Percentiles rank a stretch among this genome's conserved stretches.
Evolutionary conservation across 179 eudicot species (phyloP).

Genomic region (Monotropa hypopitys): DNA sequence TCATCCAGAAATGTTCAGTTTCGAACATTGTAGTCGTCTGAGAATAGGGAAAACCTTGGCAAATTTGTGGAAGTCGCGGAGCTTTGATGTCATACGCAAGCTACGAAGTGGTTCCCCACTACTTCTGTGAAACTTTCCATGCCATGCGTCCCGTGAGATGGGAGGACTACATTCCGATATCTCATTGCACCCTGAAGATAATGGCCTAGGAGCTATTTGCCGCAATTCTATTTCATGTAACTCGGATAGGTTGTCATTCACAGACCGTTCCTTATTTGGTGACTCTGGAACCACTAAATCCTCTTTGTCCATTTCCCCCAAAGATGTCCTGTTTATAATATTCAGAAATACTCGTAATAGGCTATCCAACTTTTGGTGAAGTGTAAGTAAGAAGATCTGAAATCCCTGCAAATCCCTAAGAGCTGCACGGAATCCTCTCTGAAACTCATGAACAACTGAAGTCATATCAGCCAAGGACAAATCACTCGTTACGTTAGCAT

Average conservation of each 20-base stretch:
- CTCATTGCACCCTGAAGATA: conserved; percentile 57
- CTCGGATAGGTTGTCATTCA: conserved; percentile 32
- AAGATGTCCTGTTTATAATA: conserved; percentile 42
- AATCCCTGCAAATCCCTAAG: conserved; percentile 92
- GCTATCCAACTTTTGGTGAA: conserved; percentile 80
- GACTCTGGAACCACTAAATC: conserved; percentile 61
- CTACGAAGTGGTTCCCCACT: conserved; percentile 68
- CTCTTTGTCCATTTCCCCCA: conserved; percentile 63
- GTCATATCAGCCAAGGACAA: conserved; percentile 32
- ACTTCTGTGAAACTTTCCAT: conserved; percentile 51
- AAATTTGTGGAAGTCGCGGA: conserved; percentile 86
- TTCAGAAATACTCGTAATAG: conserved; percentile 54
- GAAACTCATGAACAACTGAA: conserved; percentile 54
- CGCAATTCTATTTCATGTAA: conserved; percentile 46
- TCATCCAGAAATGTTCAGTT: not conserved
- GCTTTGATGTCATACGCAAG: conserved; percentile 76
- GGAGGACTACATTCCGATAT: conserved; percentile 51
- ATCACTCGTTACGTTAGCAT: conserved; percentile 16
- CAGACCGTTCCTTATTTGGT: conserved; percentile 39
- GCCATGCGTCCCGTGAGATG: conserved; percentile 54
- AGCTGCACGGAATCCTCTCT: conserved; percentile 83
- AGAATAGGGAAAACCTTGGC: conserved; percentile 55
- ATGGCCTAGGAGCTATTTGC: conserved; percentile 35
- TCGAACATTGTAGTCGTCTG: not conserved
- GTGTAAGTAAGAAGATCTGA: conserved; percentile 86